Percentiles rank a stretch among this genome's conserved stretches.
phyloP scores from a whole-genome alignment of 192 early-diverging fungal genomes.

The Entomortierella parvispora region DNA sequence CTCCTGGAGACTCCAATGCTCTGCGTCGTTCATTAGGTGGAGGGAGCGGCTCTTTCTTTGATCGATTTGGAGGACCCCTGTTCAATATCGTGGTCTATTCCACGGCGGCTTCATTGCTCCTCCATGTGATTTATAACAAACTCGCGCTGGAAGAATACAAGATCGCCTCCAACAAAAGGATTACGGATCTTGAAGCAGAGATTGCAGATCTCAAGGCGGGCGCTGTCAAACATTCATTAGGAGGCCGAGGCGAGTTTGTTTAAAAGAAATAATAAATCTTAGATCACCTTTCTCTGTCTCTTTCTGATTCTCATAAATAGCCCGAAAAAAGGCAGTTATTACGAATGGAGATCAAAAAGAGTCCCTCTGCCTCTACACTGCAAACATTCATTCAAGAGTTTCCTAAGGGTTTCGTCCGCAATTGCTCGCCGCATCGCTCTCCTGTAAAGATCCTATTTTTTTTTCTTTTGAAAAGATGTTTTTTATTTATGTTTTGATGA shows the following conservation, averaged over 20 bases:
- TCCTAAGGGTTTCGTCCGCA: too few relatives aligned
- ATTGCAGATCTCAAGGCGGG: slow-evolving; percentile 18
- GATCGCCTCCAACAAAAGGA: slow-evolving; percentile 22
- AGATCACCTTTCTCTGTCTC: too few relatives aligned
- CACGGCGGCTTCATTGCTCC: slow-evolving; percentile 17
- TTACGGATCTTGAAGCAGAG: slow-evolving; percentile 35
- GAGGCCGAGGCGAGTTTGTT: slow-evolving; percentile 48
- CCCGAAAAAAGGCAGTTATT: too few relatives aligned
- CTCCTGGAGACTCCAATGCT: slow-evolving; percentile 9
- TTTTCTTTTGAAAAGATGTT: background rate
- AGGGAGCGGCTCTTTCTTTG: slow-evolving; percentile 20
- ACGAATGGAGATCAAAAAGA: too few relatives aligned
- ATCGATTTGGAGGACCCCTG: slow-evolving; percentile 25
- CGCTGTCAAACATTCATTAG: slow-evolving; percentile 27
- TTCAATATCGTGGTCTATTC: slow-evolving; percentile 30
- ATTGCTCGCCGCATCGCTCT: too few relatives aligned
- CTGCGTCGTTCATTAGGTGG: background rate
- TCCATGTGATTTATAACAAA: slow-evolving; percentile 28
- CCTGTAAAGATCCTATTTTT: background rate
- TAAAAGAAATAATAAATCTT: too few relatives aligned
- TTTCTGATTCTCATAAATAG: too few relatives aligned
- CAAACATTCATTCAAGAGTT: too few relatives aligned
- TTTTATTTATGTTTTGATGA: background rate
- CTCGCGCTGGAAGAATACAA: slow-evolving; percentile 34
- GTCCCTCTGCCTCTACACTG: too few relatives aligned